phyloP scores from a whole-genome alignment of 2,329 filamentous ascomycete genomes.

The Rutstroemia sp. region DNA sequence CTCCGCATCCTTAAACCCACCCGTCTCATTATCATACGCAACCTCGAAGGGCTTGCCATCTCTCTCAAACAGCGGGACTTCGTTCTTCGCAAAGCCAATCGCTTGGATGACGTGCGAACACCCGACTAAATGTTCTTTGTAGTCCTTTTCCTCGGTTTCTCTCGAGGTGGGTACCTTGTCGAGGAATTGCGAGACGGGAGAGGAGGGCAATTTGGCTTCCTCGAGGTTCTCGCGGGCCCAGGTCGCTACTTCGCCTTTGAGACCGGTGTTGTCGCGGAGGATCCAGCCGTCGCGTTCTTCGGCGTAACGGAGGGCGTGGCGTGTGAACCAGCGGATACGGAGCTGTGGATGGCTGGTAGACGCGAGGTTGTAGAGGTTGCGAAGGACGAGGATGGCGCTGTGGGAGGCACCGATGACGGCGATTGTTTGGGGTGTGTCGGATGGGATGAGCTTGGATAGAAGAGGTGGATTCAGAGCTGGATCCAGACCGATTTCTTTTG shows the following conservation, averaged over 20 bases:
- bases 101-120: constrained; percentile 51
- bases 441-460: constrained; percentile 35
- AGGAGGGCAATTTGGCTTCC: constrained; percentile 35
- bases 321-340: constrained; percentile 53
- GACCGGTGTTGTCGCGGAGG: constrained; percentile 55
- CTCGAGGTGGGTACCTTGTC: constrained; percentile 23
- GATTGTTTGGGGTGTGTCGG: constrained; percentile 35
- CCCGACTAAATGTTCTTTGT: constrained; percentile 37
- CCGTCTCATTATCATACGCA: constrained; percentile 32
- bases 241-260: constrained; percentile 53
- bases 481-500: constrained; percentile 45
- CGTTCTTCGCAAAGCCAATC: constrained; percentile 47
- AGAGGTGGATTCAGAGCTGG: constrained; percentile 45
- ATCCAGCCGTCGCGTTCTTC: constrained; percentile 57
- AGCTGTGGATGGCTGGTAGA: constrained; percentile 42
- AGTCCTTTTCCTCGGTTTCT: constrained; percentile 37
- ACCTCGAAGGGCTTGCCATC: constrained; percentile 19
- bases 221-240: constrained; percentile 55
- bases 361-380: constrained; percentile 48
- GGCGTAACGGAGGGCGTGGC: constrained; percentile 54
- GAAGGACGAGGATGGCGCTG: constrained; percentile 54
- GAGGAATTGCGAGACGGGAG: constrained; percentile 23
- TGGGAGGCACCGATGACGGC: constrained; percentile 56
- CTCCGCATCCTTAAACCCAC: constrained; percentile 39
- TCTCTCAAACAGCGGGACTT: constrained; percentile 39